phyloP scores from a whole-genome alignment of 2,329 filamentous ascomycete species.

The Sclerotinia glacialis region DNA sequence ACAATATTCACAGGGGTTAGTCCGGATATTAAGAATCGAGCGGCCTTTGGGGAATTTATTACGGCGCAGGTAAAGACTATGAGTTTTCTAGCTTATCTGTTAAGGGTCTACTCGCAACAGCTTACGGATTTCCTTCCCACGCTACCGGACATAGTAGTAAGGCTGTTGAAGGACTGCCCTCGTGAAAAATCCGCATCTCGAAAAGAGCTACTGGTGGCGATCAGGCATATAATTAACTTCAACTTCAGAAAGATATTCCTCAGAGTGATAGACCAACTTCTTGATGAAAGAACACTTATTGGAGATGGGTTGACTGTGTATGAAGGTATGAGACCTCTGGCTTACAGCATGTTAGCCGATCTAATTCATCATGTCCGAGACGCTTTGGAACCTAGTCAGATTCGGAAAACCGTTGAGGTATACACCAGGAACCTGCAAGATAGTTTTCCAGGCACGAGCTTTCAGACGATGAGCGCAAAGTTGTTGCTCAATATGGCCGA shows the following conservation, averaged over 20 bases:
- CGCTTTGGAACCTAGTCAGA: slow-evolving; percentile 82
- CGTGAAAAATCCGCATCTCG: slow-evolving; percentile 89
- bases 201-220: slow-evolving; percentile 93
- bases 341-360: slow-evolving; percentile 98
- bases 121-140: slow-evolving; percentile 83
- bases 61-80: slow-evolving; percentile 98
- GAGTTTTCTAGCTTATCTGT: slow-evolving; percentile 93
- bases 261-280: slow-evolving; percentile 86
- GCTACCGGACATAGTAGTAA: slow-evolving; percentile 84
- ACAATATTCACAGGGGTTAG: slow-evolving; percentile 91
- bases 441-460: slow-evolving; percentile 94
- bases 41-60: slow-evolving; percentile 95
- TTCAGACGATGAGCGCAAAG: slow-evolving; percentile 99
- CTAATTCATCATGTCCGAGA: slow-evolving; percentile 96
- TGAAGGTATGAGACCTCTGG: slow-evolving; percentile 90
- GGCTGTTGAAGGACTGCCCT: slow-evolving; percentile 88
- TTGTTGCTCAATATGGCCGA: slow-evolving; percentile 96
- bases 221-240: slow-evolving; percentile 98
- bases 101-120: slow-evolving; percentile 83
- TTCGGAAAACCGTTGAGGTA: slow-evolving; percentile 91
- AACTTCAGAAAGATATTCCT: slow-evolving; percentile 96
- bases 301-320: slow-evolving; percentile 96
- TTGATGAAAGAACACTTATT: slow-evolving; percentile 91
- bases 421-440: slow-evolving; percentile 96
- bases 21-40: slow-evolving; percentile 87